Base-by-base conservation (phyloP, 176 grass and related monocot species). In the Sorghum bicolor region DNA sequence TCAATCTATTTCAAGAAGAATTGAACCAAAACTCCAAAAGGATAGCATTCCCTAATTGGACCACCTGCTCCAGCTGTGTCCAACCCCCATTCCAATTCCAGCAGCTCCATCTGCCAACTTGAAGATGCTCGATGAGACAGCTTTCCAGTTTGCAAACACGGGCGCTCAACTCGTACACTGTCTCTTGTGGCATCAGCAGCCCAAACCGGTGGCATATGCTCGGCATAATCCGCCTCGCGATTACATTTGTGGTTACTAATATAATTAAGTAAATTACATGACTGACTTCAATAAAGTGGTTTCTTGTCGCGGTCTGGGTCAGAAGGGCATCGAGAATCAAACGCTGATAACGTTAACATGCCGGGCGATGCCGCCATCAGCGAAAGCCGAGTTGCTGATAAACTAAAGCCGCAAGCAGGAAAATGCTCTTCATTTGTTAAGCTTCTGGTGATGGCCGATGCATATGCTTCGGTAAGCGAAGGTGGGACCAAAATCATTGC, bases 271-370 rank as follows among this genome's bases (percentile, higher is more conserved):
- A n/a, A 58, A 34, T 3, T 4, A 26, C 5, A 32, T 8, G 13
- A 57, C 44, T 85, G 53, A 20, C n/a, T 28, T 5, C 78, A 53
- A 78, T 86, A 86, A 90, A 86, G 83, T 60, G n/a, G 34, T 17
- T 67, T 57, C 77, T 90, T 78, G 88, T 90, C 78, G 72, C 9
- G 52, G 25, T 57, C 6, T 72, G 41, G 65, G 74, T 72, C 41
- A 8, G 58, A 60, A 81, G 25, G 39, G 52, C 66, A 26, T 43
- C 20, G 5, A 41, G 83, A 86, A 86, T 82, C 15, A 78, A 72
- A 86, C 72, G 43, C 3, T 62, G 53, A 34, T 70, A 41, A 77
- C 86, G 77, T 85, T 82, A 73, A 45, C 57, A 37, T 65, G 57
- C 44, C 63, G 43, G 52, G 30, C 29, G 43, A 58, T 82, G 88